These are phyloP conservation scores for Penicillium riverlandense DNA, from an alignment of 495 filamentous ascomycete genomes.

Conservation along the genomic window DNA sequence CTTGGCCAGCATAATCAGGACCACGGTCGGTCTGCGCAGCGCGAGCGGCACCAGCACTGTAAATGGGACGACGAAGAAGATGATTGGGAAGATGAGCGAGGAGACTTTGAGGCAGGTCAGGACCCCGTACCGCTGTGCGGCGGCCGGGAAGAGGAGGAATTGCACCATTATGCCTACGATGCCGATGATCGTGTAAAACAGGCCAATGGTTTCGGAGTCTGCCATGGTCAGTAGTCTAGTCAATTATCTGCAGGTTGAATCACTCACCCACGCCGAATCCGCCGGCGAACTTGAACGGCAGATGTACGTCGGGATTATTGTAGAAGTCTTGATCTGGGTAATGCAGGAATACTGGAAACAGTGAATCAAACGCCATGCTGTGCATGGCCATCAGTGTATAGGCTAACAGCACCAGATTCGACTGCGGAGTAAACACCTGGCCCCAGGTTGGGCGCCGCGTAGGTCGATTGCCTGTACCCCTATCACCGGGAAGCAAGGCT, in stretches of 20 bases:
- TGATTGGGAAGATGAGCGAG: conserved; percentile 55
- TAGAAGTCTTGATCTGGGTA: conserved; percentile 50
- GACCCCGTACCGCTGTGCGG: conserved; percentile 63
- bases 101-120: conserved; percentile 58
- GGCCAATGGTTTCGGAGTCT: conserved; percentile 62
- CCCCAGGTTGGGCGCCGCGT: conserved; percentile 41
- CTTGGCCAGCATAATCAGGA: conserved; percentile 51
- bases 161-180: conserved; percentile 66
- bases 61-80: conserved; percentile 70
- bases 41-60: conserved; percentile 51
- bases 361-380: conserved; percentile 70
- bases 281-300: conserved; percentile 72
- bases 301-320: conserved; percentile 47
- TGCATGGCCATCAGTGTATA: conserved; percentile 75
- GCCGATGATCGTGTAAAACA: conserved; percentile 70
- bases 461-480: conserved; percentile 1
- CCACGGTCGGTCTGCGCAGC: conserved; percentile 32
- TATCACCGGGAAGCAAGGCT: conserved; percentile 19
- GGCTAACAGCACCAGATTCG: conserved; percentile 62
- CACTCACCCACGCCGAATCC: conserved; percentile 60
- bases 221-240: neutral
- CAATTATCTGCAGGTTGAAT: neutral
- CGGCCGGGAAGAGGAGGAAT: conserved; percentile 68
- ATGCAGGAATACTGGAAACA: conserved; percentile 77
- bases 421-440: conserved; percentile 70